Percentiles rank a stretch among this genome's conserved stretches.
Evolutionary conservation across 306 rosid genomes (phyloP).

Genomic region (Glycyrrhiza uralensis): DNA sequence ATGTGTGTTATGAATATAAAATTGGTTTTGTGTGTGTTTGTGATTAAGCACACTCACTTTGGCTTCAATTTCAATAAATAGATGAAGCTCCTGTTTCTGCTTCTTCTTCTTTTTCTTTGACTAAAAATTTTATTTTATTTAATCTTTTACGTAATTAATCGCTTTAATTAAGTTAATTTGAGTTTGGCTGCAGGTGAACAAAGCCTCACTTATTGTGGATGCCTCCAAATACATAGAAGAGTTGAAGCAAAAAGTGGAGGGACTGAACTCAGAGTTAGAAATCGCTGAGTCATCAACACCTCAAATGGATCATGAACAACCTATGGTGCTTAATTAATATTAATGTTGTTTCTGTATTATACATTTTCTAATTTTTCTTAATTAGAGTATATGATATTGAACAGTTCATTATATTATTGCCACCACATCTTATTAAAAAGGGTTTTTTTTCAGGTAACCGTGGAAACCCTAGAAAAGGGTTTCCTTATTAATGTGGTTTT

Average conservation of each 20-base stretch:
- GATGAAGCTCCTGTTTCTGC: not conserved
- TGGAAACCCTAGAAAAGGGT: constrained; percentile 69
- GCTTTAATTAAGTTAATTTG: not conserved
- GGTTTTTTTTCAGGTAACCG: constrained; percentile 54
- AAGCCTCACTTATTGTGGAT: constrained; percentile 71
- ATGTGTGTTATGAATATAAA: not conserved
- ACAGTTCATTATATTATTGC: not conserved
- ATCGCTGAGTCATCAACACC: constrained; percentile 35
- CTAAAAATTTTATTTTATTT: not conserved
- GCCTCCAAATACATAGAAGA: constrained; percentile 69
- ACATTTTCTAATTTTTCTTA: not conserved
- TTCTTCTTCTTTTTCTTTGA: not conserved
- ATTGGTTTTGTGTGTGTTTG: not conserved
- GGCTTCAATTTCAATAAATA: not conserved
- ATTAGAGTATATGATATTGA: not conserved
- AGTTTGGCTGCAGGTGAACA: constrained; percentile 29
- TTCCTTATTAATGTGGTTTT: constrained; percentile 64
- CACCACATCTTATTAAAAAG: not conserved
- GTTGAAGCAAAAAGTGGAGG: constrained; percentile 64
- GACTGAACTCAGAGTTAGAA: constrained; percentile 48
- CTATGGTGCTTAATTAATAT: constrained; percentile 54
- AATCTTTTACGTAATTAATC: not conserved
- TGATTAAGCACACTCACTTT: not conserved
- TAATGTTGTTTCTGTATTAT: not conserved
- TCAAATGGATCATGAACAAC: constrained; percentile 35